Conservation (phyloP, 257 asterid genomes). For the Primulina tabacum region DNA sequence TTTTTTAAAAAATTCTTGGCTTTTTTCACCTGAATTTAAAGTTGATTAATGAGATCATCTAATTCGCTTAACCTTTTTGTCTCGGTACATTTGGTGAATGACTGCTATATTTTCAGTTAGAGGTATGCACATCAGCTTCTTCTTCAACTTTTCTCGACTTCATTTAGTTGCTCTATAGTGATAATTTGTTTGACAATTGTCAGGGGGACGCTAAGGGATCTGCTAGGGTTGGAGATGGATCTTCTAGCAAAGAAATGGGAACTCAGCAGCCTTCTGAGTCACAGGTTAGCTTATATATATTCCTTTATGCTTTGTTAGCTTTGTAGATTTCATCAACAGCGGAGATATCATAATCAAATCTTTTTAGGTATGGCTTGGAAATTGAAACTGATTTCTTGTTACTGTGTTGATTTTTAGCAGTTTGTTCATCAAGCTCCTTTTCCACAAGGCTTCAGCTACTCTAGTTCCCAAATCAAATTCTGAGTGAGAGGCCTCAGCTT, state of each 20-base stretch:
- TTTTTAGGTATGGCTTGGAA: neutral
- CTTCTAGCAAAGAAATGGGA: conserved; percentile 39
- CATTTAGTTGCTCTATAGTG: conserved; percentile 17
- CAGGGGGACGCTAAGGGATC: conserved; percentile 64
- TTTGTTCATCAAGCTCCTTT: conserved; percentile 55
- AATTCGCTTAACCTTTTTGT: conserved; percentile 14
- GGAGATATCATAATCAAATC: too few species aligned
- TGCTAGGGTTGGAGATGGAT: conserved; percentile 48
- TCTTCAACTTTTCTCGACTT: conserved; percentile 9
- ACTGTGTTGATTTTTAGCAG: conserved; percentile 31
- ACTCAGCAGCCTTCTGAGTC: conserved; percentile 41
- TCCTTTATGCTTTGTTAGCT: conserved; percentile 3
- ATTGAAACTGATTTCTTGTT: conserved; percentile 1
- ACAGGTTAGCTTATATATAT: conserved; percentile 34
- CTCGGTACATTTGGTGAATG: conserved; percentile 24
- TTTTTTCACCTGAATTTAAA: neutral
- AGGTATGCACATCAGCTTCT: conserved; percentile 39
- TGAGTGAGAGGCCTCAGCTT: conserved; percentile 42
- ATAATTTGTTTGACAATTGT: conserved; percentile 21
- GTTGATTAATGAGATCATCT: conserved; percentile 17
- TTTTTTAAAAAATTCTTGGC: conserved; percentile 8
- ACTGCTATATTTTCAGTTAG: conserved; percentile 41
- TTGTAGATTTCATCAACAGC: neutral
- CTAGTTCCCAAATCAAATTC: conserved; percentile 50
- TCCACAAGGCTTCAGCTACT: conserved; percentile 47